These are phyloP conservation scores for Starmerella riodocensis DNA, from an alignment of 805 yeast species.

Conservation along the genomic window DNA sequence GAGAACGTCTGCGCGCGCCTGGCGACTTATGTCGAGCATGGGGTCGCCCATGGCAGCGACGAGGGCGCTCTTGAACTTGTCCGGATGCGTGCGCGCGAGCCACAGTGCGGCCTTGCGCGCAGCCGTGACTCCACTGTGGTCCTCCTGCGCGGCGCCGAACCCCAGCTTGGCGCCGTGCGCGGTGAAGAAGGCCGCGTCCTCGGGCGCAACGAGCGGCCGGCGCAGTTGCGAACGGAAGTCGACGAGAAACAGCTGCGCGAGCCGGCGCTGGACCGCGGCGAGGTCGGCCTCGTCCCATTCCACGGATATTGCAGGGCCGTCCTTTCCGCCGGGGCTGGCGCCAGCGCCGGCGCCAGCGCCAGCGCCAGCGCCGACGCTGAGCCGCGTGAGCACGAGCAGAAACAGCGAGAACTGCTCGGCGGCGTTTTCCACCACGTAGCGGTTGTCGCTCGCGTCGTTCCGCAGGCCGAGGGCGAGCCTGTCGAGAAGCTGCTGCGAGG, in stretches of 20 bases:
- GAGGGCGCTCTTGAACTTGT: conserved; percentile 31
- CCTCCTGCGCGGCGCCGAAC: conserved; percentile 28
- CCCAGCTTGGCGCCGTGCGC: conserved; percentile 23
- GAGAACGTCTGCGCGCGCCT: conserved; percentile 33
- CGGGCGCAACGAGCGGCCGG: conserved; percentile 51
- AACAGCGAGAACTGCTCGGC: conserved; percentile 16
- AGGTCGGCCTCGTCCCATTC: conserved; percentile 5
- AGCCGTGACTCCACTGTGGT: conserved; percentile 34
- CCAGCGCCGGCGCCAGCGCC: no score
- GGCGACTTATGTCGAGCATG: conserved; percentile 41
- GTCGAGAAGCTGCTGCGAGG: background rate
- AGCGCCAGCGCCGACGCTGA: background rate
- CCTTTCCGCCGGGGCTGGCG: no score
- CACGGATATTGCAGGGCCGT: background rate
- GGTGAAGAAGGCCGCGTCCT: conserved; percentile 50
- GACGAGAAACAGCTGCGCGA: conserved; percentile 46
- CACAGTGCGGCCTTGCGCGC: conserved; percentile 34
- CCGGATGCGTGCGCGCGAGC: conserved; percentile 26
- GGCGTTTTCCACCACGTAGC: background rate
- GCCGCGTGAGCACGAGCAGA: conserved; percentile 4
- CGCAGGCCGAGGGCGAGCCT: conserved; percentile 9
- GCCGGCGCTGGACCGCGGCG: conserved; percentile 34
- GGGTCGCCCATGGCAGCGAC: conserved; percentile 54
- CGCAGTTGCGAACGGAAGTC: conserved; percentile 29
- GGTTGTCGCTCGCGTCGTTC: background rate